Evolutionary conservation across 2,329 filamentous ascomycete species (phyloP).

Genomic region (Cladosporium sp.): DNA sequence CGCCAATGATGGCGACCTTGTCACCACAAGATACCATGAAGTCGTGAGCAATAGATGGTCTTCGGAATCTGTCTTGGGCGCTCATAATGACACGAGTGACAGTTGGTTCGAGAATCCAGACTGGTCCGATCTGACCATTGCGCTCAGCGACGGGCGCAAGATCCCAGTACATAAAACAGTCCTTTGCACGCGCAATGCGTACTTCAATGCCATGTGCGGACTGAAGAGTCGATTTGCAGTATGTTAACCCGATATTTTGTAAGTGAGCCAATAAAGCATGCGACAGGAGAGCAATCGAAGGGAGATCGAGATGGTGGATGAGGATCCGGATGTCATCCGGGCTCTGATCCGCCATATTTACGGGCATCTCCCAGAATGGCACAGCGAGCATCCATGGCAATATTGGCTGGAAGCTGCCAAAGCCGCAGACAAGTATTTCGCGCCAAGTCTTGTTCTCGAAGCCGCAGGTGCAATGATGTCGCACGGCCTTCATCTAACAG

Average conservation of each 20-base stretch:
- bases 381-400: not conserved
- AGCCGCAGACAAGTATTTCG: not conserved
- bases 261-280: not conserved
- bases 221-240: not conserved
- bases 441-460: not conserved
- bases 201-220: conserved; percentile 2
- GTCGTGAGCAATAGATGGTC: not conserved
- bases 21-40: not conserved
- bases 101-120: not conserved
- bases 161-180: conserved; percentile 10
- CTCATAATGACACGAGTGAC: not conserved
- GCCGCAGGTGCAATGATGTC: not conserved
- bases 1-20: not conserved
- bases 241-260: not conserved
- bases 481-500: not conserved
- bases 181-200: conserved; percentile 5
- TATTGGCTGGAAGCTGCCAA: not conserved
- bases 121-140: conserved; percentile 13
- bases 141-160: conserved; percentile 4
- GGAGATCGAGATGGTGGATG: not conserved
- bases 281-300: not conserved
- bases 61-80: not conserved
- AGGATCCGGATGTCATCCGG: not conserved
- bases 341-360: not conserved
- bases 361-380: not conserved